Conservation (phyloP, 306 rosid species). For the Medicago lupulina region DNA sequence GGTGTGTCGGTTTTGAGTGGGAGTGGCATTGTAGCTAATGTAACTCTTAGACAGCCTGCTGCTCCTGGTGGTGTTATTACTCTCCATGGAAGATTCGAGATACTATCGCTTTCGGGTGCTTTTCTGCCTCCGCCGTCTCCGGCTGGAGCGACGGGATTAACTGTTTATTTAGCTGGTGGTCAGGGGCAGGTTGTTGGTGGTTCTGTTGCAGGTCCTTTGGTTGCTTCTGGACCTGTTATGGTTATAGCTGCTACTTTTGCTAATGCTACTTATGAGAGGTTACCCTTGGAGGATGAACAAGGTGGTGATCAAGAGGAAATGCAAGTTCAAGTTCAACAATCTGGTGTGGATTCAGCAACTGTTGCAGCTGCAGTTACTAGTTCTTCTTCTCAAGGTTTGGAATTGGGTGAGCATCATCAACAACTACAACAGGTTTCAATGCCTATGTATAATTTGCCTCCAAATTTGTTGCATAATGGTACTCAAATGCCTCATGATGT, state of each 20-base stretch:
- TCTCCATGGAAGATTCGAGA: slow-evolving; percentile 80
- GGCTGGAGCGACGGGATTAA: slow-evolving; percentile 61
- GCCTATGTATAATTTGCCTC: slow-evolving; percentile 65
- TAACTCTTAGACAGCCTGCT: slow-evolving; percentile 76
- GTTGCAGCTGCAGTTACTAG: slow-evolving; percentile 12
- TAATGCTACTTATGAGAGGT: slow-evolving; percentile 72
- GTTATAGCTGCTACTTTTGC: slow-evolving; percentile 86
- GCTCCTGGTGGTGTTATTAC: slow-evolving; percentile 69
- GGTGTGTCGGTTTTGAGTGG: slow-evolving; percentile 89
- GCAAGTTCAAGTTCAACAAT: slow-evolving; percentile 51
- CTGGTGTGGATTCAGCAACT: slow-evolving; percentile 50
- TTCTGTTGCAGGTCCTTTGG: slow-evolving; percentile 64
- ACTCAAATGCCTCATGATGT: slow-evolving; percentile 67
- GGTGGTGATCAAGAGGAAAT: slow-evolving; percentile 60
- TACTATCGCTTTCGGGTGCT: slow-evolving; percentile 77
- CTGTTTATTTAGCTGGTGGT: slow-evolving; percentile 82
- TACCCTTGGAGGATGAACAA: slow-evolving; percentile 68
- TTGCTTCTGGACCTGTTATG: slow-evolving; percentile 85
- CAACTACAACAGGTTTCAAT: slow-evolving; percentile 50
- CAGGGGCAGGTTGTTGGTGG: slow-evolving; percentile 96
- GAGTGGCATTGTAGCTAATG: slow-evolving; percentile 76
- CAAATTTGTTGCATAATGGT: slow-evolving; percentile 70
- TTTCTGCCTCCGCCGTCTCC: slow-evolving; percentile 85
- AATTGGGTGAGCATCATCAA: slow-evolving; percentile 31
- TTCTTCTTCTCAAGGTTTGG: slow-evolving; percentile 50